Conservation (phyloP, 495 filamentous ascomycete species). For the Rhypophila decipiens region DNA sequence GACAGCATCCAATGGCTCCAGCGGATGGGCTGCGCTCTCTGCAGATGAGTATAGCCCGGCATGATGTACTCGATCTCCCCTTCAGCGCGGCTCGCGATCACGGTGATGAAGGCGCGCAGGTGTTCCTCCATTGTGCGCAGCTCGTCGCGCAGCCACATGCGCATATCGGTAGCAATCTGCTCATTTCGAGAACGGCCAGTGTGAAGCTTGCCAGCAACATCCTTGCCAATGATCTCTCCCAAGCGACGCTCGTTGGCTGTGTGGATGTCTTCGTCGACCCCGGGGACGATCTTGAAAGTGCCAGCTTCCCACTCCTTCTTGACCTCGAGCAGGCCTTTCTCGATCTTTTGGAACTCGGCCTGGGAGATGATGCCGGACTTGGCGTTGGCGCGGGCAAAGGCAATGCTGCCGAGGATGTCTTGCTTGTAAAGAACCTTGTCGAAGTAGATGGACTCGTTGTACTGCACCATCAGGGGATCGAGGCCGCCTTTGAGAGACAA, state of each 20-base stretch:
- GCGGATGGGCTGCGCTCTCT: conserved; percentile 83
- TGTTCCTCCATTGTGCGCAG: conserved; percentile 64
- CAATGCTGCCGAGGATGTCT: conserved; percentile 75
- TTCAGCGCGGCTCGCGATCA: conserved; percentile 69
- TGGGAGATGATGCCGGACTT: conserved; percentile 67
- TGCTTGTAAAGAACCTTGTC: conserved; percentile 78
- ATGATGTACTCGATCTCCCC: conserved; percentile 56
- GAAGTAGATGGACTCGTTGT: conserved; percentile 82
- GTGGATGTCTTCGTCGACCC: conserved; percentile 72
- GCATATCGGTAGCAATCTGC: conserved; percentile 90
- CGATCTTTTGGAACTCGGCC: conserved; percentile 70
- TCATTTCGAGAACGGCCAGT: conserved; percentile 90
- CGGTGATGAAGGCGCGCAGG: conserved; percentile 64
- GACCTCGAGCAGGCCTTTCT: conserved; percentile 65
- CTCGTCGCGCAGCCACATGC: conserved; percentile 81
- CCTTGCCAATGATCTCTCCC: conserved; percentile 81
- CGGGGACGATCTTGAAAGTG: conserved; percentile 52
- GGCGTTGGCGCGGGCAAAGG: conserved; percentile 79
- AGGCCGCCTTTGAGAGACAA: conserved; percentile 52
- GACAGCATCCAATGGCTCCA: conserved; percentile 85
- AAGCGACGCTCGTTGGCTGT: conserved; percentile 90
- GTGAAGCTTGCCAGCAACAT: conserved; percentile 86
- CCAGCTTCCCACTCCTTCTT: conserved; percentile 65
- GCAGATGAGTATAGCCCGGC: conserved; percentile 84
- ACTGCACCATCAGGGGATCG: conserved; percentile 82